A percentile compares a stretch with the other conserved stretches of the same genome.
Evolutionary conservation across 192 early-diverging fungal species (phyloP).

Genomic region (Geranomyces variabilis): DNA sequence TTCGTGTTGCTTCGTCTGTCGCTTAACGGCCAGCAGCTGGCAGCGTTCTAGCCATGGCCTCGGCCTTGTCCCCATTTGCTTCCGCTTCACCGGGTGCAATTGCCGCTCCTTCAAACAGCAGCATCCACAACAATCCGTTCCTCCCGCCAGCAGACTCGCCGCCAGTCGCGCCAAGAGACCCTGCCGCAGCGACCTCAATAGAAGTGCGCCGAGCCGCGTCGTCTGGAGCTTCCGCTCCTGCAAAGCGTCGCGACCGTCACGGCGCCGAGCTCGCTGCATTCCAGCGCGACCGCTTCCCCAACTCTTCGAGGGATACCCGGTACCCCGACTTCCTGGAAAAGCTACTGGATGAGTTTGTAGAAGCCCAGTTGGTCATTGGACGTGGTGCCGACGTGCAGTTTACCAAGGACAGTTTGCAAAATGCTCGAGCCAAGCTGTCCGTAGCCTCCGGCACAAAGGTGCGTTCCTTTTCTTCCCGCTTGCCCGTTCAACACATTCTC

Average conservation of each 20-base stretch:
- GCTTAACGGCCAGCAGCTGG: no score
- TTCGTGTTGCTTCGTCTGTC: no score
- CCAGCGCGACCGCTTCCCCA: conserved; percentile 35
- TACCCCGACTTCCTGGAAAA: conserved; percentile 37
- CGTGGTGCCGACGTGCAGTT: conserved; percentile 26
- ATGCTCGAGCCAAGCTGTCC: conserved; percentile 19
- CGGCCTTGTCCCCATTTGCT: no score
- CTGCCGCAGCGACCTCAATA: no score
- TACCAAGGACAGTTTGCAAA: conserved; percentile 13
- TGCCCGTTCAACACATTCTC: not conserved
- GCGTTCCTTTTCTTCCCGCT: not conserved
- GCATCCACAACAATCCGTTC: no score
- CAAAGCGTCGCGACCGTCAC: conserved; percentile 25
- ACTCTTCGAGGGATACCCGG: conserved; percentile 31
- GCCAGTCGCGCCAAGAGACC: no score
- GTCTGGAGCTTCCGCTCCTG: not conserved
- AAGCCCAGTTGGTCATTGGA: conserved; percentile 15
- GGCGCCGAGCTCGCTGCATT: conserved; percentile 31
- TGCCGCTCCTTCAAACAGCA: no score
- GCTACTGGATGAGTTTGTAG: conserved; percentile 25
- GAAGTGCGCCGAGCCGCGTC: no score
- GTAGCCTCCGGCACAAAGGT: conserved; percentile 18
- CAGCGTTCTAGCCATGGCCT: no score
- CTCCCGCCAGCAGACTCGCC: no score
- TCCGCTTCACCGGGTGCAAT: no score